These are phyloP conservation scores for Mallotus nudiflorus DNA, from an alignment of 345 rosid genomes.

Conservation along the genomic window DNA sequence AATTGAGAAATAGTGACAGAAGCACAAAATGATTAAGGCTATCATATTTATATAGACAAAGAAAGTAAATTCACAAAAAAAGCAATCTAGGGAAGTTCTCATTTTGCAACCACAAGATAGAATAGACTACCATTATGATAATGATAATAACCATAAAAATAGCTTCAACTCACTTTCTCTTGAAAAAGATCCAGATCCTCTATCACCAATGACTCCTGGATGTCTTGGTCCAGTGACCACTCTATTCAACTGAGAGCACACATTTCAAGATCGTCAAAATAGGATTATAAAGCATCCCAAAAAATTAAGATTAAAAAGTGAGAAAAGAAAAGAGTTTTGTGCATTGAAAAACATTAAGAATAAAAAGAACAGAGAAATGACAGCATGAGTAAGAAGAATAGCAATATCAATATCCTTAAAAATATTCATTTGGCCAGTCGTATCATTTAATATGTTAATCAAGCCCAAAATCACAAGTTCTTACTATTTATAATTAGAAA, in stretches of 20 bases:
- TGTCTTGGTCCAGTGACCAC: constrained; percentile 90
- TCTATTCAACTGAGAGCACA: constrained; percentile 71
- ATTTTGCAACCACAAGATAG: neutral
- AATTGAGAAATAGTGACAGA: neutral
- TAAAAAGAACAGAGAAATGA: constrained; percentile 2
- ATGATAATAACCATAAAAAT: neutral
- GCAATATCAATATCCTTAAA: neutral
- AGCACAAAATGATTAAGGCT: neutral
- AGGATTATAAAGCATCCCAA: neutral
- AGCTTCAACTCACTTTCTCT: constrained; percentile 85
- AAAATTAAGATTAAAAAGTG: neutral
- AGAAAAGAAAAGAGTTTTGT: neutral
- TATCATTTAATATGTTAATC: neutral
- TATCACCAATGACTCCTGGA: constrained; percentile 92
- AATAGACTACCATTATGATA: neutral
- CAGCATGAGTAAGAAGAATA: neutral
- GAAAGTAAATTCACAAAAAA: constrained; percentile 1
- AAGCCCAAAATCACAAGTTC: neutral
- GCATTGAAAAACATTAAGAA: neutral
- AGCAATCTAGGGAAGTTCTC: neutral
- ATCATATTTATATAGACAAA: neutral
- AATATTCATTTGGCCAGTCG: neutral
- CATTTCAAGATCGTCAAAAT: neutral
- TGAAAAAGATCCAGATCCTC: constrained; percentile 93
- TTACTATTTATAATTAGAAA: neutral